phyloP scores from a whole-genome alignment of 1,284 basidiomycete genomes.

The Trichosporon coremiiforme region DNA sequence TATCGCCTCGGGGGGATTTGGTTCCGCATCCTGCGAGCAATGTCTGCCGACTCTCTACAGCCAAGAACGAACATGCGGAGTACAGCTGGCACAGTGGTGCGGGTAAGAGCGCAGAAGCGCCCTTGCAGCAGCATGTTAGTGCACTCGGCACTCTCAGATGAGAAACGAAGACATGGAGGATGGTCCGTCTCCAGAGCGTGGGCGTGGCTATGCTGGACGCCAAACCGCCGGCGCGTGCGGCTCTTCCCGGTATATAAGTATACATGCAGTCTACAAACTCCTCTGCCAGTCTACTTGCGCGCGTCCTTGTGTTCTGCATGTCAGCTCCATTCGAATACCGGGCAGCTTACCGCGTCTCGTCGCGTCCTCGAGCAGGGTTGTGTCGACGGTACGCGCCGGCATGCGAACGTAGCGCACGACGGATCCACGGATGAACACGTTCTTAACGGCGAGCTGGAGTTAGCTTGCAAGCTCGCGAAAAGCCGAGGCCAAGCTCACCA shows the following conservation, averaged over 20 bases:
- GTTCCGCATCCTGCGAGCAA: neutral
- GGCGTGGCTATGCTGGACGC: too few relatives aligned
- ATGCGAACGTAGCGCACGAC: constrained; percentile 97
- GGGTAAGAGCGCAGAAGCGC: too few relatives aligned
- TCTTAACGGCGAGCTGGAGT: constrained; percentile 92
- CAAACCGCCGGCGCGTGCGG: too few relatives aligned
- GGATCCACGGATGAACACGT: constrained; percentile 97
- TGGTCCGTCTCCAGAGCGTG: too few relatives aligned
- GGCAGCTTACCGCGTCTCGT: constrained; percentile 78
- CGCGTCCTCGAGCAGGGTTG: constrained; percentile 93
- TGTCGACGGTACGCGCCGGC: constrained; percentile 90
- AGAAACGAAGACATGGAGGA: too few relatives aligned
- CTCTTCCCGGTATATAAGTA: neutral
- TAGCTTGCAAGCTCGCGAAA: neutral
- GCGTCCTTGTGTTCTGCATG: constrained; percentile 15
- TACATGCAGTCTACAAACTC: constrained; percentile 19
- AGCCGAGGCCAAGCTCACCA: constrained; percentile 65
- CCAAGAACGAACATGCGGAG: neutral
- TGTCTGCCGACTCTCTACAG: neutral
- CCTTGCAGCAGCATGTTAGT: too few relatives aligned
- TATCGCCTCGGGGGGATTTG: constrained; percentile 6
- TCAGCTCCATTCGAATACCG: neutral
- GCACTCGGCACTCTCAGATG: too few relatives aligned
- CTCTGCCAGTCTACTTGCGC: constrained; percentile 13
- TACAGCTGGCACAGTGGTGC: too few relatives aligned